Evolutionary conservation across 1,284 basidiomycete genomes (phyloP).

Genomic region (Ceratobasidium sp.): DNA sequence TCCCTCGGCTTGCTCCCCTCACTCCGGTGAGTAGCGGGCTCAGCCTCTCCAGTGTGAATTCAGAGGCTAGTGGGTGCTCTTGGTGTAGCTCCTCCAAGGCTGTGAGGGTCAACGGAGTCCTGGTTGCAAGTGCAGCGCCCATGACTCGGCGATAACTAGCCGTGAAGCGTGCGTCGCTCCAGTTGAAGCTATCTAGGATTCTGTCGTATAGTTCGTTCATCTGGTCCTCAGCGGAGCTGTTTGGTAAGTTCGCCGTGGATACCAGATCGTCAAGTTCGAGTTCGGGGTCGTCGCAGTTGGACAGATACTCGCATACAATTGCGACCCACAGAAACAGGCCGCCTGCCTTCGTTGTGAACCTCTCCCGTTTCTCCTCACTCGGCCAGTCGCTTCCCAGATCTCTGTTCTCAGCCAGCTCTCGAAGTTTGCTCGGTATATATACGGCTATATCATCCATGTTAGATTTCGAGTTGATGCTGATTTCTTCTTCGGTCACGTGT

Average conservation of each 20-base stretch:
- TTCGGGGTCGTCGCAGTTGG: conserved; percentile 41
- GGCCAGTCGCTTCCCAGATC: conserved; percentile 48
- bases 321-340: conserved; percentile 54
- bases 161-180: conserved; percentile 51
- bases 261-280: conserved; percentile 47
- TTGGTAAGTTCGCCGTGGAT: background rate
- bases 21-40: conserved; percentile 17
- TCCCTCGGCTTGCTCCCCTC: background rate
- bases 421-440: background rate
- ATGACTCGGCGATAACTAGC: conserved; percentile 51
- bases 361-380: conserved; percentile 12
- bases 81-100: background rate
- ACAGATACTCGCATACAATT: conserved; percentile 50
- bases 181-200: conserved; percentile 51
- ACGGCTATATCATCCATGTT: conserved; percentile 9
- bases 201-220: conserved; percentile 52
- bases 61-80: background rate
- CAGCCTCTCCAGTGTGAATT: conserved; percentile 1
- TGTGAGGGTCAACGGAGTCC: conserved; percentile 6
- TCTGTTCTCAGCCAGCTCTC: background rate
- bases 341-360: conserved; percentile 48
- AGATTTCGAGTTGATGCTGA: background rate
- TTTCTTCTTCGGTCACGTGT: background rate
- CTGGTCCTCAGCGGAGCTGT: conserved; percentile 44
- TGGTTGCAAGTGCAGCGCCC: conserved; percentile 51